Evolutionary conservation across 2,329 filamentous ascomycete genomes (phyloP).

Genomic region (Penicillium sp.): DNA sequence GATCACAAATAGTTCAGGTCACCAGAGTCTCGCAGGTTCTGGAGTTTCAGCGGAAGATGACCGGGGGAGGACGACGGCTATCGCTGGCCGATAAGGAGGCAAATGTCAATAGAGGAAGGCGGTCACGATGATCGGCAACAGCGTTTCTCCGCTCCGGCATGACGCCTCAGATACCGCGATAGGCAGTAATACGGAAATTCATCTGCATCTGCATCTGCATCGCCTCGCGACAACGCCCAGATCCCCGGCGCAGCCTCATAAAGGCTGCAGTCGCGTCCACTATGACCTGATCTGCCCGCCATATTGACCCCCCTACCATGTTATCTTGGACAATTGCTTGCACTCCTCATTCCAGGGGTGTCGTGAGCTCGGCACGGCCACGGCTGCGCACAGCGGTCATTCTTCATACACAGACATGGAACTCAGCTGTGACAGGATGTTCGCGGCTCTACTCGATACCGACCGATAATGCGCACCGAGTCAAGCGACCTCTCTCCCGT

Average conservation of each 20-base stretch:
- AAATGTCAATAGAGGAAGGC: constrained; percentile 9
- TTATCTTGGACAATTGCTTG: constrained; percentile 33
- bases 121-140: constrained; percentile 6
- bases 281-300: constrained; percentile 25
- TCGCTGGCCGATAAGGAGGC: constrained; percentile 14
- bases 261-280: constrained; percentile 20
- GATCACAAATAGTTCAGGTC: too few species aligned
- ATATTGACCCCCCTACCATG: constrained; percentile 16
- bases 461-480: constrained; percentile 4
- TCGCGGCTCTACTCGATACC: constrained; percentile 18
- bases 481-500: constrained; percentile 35
- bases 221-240: neutral
- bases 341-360: constrained; percentile 37
- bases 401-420: constrained; percentile 19
- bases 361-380: constrained; percentile 28
- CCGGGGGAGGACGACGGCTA: neutral
- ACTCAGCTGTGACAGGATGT: constrained; percentile 14
- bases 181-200: constrained; percentile 24
- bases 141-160: constrained; percentile 20
- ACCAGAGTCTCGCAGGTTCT: too few species aligned
- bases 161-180: constrained; percentile 29
- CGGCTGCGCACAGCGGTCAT: constrained; percentile 28
- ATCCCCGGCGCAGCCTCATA: constrained; percentile 10
- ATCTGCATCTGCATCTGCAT: constrained; percentile 3
- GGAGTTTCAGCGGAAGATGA: too few species aligned